Evolutionary conservation across 306 rosid species (phyloP).

Genomic region (Cicer pinnatifidum): DNA sequence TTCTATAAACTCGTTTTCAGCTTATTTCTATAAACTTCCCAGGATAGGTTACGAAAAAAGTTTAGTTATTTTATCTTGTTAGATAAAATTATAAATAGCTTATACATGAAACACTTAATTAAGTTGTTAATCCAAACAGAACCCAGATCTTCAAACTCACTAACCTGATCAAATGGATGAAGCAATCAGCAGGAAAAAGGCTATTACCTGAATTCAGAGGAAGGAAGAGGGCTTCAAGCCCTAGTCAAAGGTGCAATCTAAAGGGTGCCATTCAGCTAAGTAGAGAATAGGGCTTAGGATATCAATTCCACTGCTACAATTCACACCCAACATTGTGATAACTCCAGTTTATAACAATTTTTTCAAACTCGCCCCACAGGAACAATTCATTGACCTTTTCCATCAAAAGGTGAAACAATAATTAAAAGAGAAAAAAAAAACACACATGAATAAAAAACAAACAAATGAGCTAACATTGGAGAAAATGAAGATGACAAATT

Average conservation of each 20-base stretch:
- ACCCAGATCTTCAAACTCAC: not conserved
- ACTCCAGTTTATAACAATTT: conserved; percentile 64
- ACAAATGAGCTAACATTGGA: conserved; percentile 25
- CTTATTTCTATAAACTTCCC: no score
- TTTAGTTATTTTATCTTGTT: no score
- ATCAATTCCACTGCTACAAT: conserved; percentile 53
- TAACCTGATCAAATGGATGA: conserved; percentile 5
- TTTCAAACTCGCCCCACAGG: conserved; percentile 54
- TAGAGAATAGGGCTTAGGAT: conserved; percentile 62
- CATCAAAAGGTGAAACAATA: conserved; percentile 27
- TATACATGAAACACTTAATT: no score
- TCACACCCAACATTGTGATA: conserved; percentile 73
- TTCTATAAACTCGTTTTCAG: no score
- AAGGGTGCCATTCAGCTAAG: conserved; percentile 98
- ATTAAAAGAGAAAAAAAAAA: not conserved
- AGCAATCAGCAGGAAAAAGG: not conserved
- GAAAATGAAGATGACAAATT: conserved; percentile 33
- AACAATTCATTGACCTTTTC: conserved; percentile 73
- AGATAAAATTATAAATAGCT: no score
- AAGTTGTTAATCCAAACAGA: not conserved
- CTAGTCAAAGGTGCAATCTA: conserved; percentile 61
- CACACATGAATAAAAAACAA: conserved; percentile 2
- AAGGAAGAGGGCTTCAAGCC: conserved; percentile 64
- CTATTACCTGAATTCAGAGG: conserved; percentile 55
- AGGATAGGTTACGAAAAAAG: no score